Evolutionary conservation across 2,329 filamentous ascomycete genomes (phyloP), one percentile per base, ranked within the genome.

Genomic region (Arthrobotrys musiformis): DNA sequence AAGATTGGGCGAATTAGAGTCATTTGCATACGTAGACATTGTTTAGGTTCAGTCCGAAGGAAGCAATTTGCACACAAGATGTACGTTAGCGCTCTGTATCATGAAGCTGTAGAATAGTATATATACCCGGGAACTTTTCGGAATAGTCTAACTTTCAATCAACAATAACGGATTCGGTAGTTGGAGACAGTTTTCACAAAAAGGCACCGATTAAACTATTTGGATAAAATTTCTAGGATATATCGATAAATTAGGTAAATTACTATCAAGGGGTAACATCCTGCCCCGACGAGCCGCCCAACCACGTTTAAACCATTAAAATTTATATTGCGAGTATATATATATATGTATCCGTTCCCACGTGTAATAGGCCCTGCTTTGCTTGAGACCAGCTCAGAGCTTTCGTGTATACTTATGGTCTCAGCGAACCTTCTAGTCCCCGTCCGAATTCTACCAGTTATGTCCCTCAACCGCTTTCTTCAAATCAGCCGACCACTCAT

Each of bases 401-500:
- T 17, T 19, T 6, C 17, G 28, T 15, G 26, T 48, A 11, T 26
- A 26, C n/a, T n/a, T 42, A 15, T 35, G 30, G 26, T 28, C 4
- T 24, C 46, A 28, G 26, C 30, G 2, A 7, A 37, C 15, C 17
- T 2, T 17, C 4, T 1, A 37, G 30, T 8, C 24, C 30, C 33
- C 5, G 11, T n/a, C n/a, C 13, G 7, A 11, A 15, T 9, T 19
- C 19, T 50, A 70, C 67, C 67, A 70, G 6, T 66, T 60, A 42
- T 74, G 35, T 15, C 30, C 73, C 40, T 77, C 73, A n/a, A 70
- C 66, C 5, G 66, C 66, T 30, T 50, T 46, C 35, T 77, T 77
- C 13, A 77, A 28, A 46, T 77, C 73, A 2, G 26, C 28, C n/a
- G 58, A 61, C 73, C 73, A 77, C 33, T 70, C 66, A 19, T 67